Evolutionary conservation across 1,284 basidiomycete species (phyloP).

Genomic region (Puccinia novopanici): DNA sequence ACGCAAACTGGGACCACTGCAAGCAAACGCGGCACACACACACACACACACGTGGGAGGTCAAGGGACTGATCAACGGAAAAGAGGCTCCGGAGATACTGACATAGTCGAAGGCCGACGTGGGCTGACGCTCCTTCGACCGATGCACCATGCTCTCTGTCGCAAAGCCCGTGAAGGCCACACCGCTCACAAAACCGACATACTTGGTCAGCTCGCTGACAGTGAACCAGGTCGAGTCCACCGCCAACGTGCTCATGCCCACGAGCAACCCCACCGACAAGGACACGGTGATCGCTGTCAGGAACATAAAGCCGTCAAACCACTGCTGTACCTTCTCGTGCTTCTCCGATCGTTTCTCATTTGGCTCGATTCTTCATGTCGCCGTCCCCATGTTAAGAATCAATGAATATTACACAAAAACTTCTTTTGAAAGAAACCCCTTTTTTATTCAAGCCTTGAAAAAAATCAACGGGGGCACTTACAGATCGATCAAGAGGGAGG

Average conservation of each 20-base stretch:
- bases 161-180: constrained; percentile 6
- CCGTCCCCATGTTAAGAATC: neutral
- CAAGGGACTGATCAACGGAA: neutral
- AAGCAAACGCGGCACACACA: neutral
- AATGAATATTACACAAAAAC: neutral
- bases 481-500: constrained; percentile 40
- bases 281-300: constrained; percentile 33
- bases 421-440: neutral
- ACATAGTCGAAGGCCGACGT: constrained; percentile 30
- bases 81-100: neutral
- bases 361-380: constrained; percentile 5
- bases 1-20: constrained; percentile 43
- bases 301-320: constrained; percentile 11
- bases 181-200: constrained; percentile 10
- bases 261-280: constrained; percentile 16
- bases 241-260: constrained; percentile 4
- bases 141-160: neutral
- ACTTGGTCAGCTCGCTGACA: constrained; percentile 9
- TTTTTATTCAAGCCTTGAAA: neutral
- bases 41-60: neutral
- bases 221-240: constrained; percentile 29
- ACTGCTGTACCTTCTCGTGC: neutral
- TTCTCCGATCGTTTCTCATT: neutral
- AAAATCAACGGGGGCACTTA: neutral
- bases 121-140: neutral